phyloP scores from a whole-genome alignment of 2,329 filamentous ascomycete species.

The Exophiala phaeomuriformis region DNA sequence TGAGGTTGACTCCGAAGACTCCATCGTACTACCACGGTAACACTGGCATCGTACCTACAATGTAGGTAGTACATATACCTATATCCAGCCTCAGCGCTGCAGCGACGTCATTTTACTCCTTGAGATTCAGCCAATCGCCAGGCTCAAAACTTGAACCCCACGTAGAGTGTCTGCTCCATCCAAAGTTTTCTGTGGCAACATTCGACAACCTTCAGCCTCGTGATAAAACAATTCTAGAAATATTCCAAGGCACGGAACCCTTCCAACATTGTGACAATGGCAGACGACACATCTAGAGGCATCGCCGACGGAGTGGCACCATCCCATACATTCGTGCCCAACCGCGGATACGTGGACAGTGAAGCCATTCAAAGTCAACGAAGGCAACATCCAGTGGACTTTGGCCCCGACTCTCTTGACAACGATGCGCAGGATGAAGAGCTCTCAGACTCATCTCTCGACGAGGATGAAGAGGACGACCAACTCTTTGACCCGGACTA shows the following conservation, averaged over 20 bases:
- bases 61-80: too few species aligned
- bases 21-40: too few species aligned
- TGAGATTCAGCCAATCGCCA: not conserved
- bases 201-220: not conserved
- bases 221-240: not conserved
- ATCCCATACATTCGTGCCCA: conserved; percentile 44
- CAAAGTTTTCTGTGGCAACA: not conserved
- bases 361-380: conserved; percentile 29
- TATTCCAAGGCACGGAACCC: not conserved
- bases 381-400: conserved; percentile 25
- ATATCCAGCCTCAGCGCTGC: too few species aligned
- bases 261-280: not conserved
- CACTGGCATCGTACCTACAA: too few species aligned
- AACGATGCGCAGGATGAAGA: conserved; percentile 37
- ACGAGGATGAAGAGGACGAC: conserved; percentile 55
- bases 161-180: not conserved
- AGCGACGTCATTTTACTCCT: too few species aligned
- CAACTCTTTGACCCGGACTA: conserved; percentile 49
- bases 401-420: conserved; percentile 28
- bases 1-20: too few species aligned
- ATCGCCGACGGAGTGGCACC: conserved; percentile 42
- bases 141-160: not conserved
- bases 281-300: conserved; percentile 17
- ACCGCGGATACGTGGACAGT: conserved; percentile 42
- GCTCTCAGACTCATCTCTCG: conserved; percentile 36